Percentiles rank a stretch among this genome's conserved stretches.
These are phyloP conservation scores for Pyrenochaeta sp. DNA, from an alignment of 2,329 filamentous ascomycete species.

Conservation along the genomic window DNA sequence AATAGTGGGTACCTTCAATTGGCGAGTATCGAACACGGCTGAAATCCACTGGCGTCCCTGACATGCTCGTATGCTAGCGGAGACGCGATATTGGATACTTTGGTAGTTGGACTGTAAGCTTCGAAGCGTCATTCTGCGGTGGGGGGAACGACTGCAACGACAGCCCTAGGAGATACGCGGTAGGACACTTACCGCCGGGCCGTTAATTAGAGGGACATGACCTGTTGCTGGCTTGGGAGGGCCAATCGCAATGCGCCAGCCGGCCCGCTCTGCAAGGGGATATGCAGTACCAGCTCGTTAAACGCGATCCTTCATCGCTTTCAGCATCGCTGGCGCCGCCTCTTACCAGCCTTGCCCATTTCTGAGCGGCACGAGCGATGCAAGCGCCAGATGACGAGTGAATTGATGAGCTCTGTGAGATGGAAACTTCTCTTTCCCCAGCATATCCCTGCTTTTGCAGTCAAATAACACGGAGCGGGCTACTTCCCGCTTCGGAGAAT, in stretches of 20 bases:
- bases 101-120: no score
- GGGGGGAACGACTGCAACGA: neutral
- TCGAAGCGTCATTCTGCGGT: neutral
- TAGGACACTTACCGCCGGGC: slow-evolving; percentile 19
- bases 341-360: slow-evolving; percentile 11
- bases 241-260: slow-evolving; percentile 17
- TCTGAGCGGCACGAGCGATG: neutral
- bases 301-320: slow-evolving; percentile 10
- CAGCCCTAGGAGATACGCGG: slow-evolving; percentile 21
- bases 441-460: neutral
- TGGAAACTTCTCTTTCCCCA: neutral
- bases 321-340: slow-evolving; percentile 10
- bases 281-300: slow-evolving; percentile 17
- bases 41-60: slow-evolving; percentile 38
- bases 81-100: neutral
- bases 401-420: neutral
- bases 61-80: slow-evolving; percentile 31
- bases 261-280: slow-evolving; percentile 22
- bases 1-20: slow-evolving; percentile 42
- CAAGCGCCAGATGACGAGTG: neutral
- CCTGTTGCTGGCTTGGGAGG: slow-evolving; percentile 6
- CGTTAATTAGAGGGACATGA: slow-evolving; percentile 22
- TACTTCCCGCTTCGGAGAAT: neutral
- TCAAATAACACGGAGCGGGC: neutral
- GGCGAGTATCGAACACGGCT: slow-evolving; percentile 38